Base-by-base conservation (phyloP, 805 yeast species). In the Debaryomyces castellii region DNA sequence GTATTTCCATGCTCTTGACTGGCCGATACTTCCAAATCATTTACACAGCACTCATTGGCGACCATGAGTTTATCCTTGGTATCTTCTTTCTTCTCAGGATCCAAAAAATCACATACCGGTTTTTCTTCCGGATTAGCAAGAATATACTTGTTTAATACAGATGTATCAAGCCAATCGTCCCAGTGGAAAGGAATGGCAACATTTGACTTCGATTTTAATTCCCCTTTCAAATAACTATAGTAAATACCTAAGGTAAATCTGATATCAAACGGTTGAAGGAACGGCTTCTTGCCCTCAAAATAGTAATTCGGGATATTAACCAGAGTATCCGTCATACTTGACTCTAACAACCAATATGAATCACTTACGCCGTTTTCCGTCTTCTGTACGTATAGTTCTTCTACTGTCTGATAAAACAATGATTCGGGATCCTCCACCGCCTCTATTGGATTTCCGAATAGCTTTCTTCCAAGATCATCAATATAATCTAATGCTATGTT, bases 21-120 rank as follows among this genome's bases (percentile, higher is more conserved):
- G 5, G 33, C 20, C 8, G 38, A 41, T 4, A 65, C 44, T 3
- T 58, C 54, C 6, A 45, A 50, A 45, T 66, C 68, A 20, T 55
- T 52, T 9, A 64, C 32, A 45, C 72, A 66, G 44, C 44, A 66
- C 5, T 14, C 34, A 1, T 45, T 45, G 1, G 63, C 54, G 3
- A 49, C 25, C 4, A 45, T 20, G 14, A 52, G 43, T 18, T 58
- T 56, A 24, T 48, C 40, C 32, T 32, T 40, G 32, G 40, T 42
- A 2, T n/a, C 34, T 28, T 39, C 38, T 25, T 39, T 25, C 28
- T 43, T 36, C 32, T 23, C 43, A 2, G 76, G 73, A 48, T 78
- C 78, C 17, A 77, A 68, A 41, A 75, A 58, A 39, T 64, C 62
- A 57, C 81, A 76, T 43, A 58, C 65, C 35, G 78, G 77, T 23